Evolutionary conservation across 768 basidiomycete species (phyloP).

Genomic region (Neoboletus brunneissimus): DNA sequence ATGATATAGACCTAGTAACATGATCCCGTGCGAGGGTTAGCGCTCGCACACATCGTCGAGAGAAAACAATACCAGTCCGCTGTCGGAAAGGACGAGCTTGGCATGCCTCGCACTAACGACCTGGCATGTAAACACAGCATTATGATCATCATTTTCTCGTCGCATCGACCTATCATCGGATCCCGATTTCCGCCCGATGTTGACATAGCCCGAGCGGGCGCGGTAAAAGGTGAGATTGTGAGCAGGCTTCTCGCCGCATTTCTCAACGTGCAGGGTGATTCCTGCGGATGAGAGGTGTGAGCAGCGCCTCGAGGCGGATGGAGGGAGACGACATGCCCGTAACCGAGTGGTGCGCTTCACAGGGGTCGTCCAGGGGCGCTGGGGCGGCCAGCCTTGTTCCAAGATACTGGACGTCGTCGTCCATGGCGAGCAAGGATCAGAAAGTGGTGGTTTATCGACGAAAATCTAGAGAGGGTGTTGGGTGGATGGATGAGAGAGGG

Average conservation of each 20-base stretch:
- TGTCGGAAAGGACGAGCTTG: constrained; percentile 69
- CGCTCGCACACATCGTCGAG: constrained; percentile 14
- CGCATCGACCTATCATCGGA: constrained; percentile 41
- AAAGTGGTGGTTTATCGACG: background rate
- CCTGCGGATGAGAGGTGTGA: constrained; percentile 39
- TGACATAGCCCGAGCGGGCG: constrained; percentile 46
- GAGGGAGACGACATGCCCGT: constrained; percentile 39
- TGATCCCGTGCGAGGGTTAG: constrained; percentile 10
- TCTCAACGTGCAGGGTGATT: constrained; percentile 57
- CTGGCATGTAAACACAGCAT: constrained; percentile 69
- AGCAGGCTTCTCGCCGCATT: constrained; percentile 42
- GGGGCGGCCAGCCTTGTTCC: constrained; percentile 39
- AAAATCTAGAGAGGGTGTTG: background rate
- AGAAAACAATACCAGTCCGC: constrained; percentile 52
- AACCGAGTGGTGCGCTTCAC: constrained; percentile 30
- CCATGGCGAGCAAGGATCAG: constrained; percentile 31
- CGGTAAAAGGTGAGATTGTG: constrained; percentile 54
- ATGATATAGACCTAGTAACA: constrained; percentile 57
- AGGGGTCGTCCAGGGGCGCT: constrained; percentile 29
- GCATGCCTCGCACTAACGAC: constrained; percentile 80
- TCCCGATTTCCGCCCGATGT: constrained; percentile 66
- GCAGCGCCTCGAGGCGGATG: constrained; percentile 13
- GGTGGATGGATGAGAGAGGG: constrained; percentile 8
- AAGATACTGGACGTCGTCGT: constrained; percentile 63
- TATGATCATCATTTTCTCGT: constrained; percentile 40